Conservation (phyloP, 768 basidiomycete species). For the Boletus speciosus region DNA sequence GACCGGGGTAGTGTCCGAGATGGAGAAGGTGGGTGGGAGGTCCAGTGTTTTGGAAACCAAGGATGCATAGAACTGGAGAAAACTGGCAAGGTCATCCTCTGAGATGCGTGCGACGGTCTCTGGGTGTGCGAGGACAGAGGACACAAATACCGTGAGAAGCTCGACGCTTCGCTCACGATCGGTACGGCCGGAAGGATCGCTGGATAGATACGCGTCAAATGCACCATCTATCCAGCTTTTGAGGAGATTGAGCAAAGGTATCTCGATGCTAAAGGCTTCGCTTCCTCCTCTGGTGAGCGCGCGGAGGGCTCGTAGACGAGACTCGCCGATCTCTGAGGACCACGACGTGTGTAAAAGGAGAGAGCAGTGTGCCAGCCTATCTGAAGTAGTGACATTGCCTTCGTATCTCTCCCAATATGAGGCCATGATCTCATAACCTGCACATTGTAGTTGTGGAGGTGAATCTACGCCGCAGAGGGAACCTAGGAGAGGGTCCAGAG, state of each 20-base stretch:
- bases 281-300: constrained; percentile 59
- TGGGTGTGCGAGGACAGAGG: constrained; percentile 44
- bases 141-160: constrained; percentile 56
- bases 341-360: constrained; percentile 56
- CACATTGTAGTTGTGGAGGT: constrained; percentile 56
- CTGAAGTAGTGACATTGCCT: constrained; percentile 46
- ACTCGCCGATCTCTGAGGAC: constrained; percentile 68
- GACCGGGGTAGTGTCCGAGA: constrained; percentile 11
- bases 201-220: constrained; percentile 47
- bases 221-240: constrained; percentile 65
- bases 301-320: constrained; percentile 62
- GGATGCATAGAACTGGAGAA: constrained; percentile 57
- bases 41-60: constrained; percentile 55
- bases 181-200: constrained; percentile 38
- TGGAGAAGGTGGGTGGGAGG: constrained; percentile 23
- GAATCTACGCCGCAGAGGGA: constrained; percentile 54
- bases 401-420: constrained; percentile 66
- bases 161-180: constrained; percentile 67
- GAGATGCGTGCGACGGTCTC: constrained; percentile 59
- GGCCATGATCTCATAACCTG: constrained; percentile 69
- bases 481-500: constrained; percentile 58
- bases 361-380: constrained; percentile 61
- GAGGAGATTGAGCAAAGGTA: constrained; percentile 50
- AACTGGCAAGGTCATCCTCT: constrained; percentile 52
- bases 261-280: constrained; percentile 65